Evolutionary conservation across 371 early-diverging fungal genomes (phyloP).

Genomic region (Rhizopus sp.): DNA sequence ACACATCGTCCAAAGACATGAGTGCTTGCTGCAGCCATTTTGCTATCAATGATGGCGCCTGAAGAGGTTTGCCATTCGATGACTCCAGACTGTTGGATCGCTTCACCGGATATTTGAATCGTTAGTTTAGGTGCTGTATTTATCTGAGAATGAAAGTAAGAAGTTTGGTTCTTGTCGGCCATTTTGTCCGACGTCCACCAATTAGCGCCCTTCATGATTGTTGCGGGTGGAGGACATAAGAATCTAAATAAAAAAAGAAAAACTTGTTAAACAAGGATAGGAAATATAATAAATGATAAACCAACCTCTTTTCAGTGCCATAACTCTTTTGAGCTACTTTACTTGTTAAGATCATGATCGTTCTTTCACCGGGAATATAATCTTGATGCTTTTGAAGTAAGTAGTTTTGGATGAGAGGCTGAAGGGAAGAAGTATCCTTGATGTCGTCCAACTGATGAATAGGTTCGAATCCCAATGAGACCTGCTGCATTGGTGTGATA

Average conservation of each 20-base stretch:
- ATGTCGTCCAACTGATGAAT: constrained; percentile 1
- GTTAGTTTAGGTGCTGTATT: constrained; percentile 38
- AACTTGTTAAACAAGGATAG: constrained; percentile 3
- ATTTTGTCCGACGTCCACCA: constrained; percentile 55
- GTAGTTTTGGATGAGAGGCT: constrained; percentile 49
- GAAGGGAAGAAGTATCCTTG: constrained; percentile 19
- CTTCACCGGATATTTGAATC: constrained; percentile 52
- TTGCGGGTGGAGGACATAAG: constrained; percentile 82
- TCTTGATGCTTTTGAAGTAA: constrained; percentile 46
- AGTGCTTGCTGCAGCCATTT: constrained; percentile 16
- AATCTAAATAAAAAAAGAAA: constrained; percentile 51
- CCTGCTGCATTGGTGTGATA: constrained; percentile 34
- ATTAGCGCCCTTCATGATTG: constrained; percentile 69
- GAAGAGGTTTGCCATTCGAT: constrained; percentile 45
- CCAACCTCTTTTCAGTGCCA: constrained; percentile 77
- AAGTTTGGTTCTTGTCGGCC: constrained; percentile 29
- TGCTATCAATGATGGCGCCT: constrained; percentile 34
- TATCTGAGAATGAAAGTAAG: constrained; percentile 16
- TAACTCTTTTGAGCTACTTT: constrained; percentile 87
- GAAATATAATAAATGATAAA: too few species aligned
- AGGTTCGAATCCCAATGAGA: constrained; percentile 27
- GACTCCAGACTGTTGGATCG: constrained; percentile 40
- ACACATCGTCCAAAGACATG: constrained; percentile 66
- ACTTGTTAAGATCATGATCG: constrained; percentile 73
- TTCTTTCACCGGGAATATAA: constrained; percentile 70